Percentiles rank a stretch among this genome's conserved stretches.
phyloP scores from a whole-genome alignment of 2,329 filamentous ascomycete species.

The Penicillium sp. region DNA sequence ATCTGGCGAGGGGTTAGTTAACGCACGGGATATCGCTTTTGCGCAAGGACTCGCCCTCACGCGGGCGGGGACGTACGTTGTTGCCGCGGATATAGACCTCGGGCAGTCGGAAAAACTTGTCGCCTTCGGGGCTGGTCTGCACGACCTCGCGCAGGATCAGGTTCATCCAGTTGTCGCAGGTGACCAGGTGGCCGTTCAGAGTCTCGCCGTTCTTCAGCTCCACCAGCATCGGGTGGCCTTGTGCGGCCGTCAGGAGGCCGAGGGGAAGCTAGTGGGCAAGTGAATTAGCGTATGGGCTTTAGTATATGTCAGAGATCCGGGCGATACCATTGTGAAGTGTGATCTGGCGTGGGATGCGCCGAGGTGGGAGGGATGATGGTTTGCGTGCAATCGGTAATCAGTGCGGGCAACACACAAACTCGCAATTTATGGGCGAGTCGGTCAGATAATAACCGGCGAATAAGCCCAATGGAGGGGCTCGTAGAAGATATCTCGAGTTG shows the following conservation, averaged over 20 bases:
- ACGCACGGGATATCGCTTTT: neutral
- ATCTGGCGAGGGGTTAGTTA: constrained; percentile 62
- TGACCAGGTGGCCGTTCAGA: constrained; percentile 91
- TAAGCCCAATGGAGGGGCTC: constrained; percentile 5
- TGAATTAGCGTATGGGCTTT: constrained; percentile 9
- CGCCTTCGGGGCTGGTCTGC: constrained; percentile 91
- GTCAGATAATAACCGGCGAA: neutral
- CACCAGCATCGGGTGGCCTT: constrained; percentile 97
- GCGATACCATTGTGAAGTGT: constrained; percentile 25
- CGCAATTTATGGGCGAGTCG: neutral
- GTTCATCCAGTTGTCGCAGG: constrained; percentile 99
- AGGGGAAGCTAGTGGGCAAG: constrained; percentile 56
- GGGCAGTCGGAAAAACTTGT: constrained; percentile 87
- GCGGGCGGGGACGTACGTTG: constrained; percentile 66
- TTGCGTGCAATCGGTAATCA: constrained; percentile 7
- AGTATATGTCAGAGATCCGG: neutral
- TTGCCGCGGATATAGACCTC: constrained; percentile 98
- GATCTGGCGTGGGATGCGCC: constrained; percentile 20
- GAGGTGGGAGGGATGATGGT: constrained; percentile 25
- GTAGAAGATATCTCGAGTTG: constrained; percentile 10
- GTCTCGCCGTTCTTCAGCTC: constrained; percentile 98
- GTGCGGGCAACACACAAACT: constrained; percentile 9
- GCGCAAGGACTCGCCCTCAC: neutral
- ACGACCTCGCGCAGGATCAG: constrained; percentile 95
- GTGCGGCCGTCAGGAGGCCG: constrained; percentile 88